phyloP scores from a whole-genome alignment of 371 early-diverging fungal species.

The Rhizopus microsporus region DNA sequence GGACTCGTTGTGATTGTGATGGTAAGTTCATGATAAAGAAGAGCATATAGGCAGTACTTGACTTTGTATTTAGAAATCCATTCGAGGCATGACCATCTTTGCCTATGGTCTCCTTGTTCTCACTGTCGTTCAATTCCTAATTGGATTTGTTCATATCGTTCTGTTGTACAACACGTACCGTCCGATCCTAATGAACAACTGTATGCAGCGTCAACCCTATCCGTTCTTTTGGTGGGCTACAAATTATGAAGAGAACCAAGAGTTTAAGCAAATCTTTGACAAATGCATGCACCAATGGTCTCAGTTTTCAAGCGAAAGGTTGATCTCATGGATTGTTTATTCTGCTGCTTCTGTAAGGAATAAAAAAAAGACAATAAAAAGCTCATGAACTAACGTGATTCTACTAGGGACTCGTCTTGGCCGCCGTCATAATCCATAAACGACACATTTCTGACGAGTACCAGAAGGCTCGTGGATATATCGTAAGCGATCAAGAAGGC shows the following conservation, averaged over 20 bases:
- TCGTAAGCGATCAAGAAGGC: constrained; percentile 1
- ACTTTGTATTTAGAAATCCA: constrained; percentile 14
- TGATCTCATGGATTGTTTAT: constrained; percentile 24
- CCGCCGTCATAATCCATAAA: constrained; percentile 7
- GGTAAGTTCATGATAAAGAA: constrained; percentile 8
- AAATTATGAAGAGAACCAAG: constrained; percentile 10
- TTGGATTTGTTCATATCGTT: constrained; percentile 26
- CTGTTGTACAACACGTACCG: constrained; percentile 19
- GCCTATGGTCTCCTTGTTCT: constrained; percentile 13
- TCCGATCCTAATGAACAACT: constrained; percentile 20
- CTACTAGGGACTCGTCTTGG: constrained; percentile 4
- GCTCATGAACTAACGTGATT: neutral
- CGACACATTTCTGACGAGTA: constrained; percentile 2
- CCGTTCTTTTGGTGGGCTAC: constrained; percentile 27
- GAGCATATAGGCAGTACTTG: neutral
- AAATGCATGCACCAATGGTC: constrained; percentile 17
- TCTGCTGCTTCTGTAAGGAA: constrained; percentile 19
- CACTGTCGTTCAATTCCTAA: constrained; percentile 11
- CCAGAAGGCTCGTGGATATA: constrained; percentile 6
- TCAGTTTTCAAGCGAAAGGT: constrained; percentile 19
- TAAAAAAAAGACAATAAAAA: neutral
- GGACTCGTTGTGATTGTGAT: constrained; percentile 11
- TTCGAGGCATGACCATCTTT: constrained; percentile 7
- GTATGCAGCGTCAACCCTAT: constrained; percentile 22
- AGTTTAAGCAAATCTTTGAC: constrained; percentile 14